Percentiles rank a stretch among this genome's conserved stretches.
These are phyloP conservation scores for Calonectria pteridis DNA, from an alignment of 2,329 filamentous ascomycete species.

Conservation along the genomic window DNA sequence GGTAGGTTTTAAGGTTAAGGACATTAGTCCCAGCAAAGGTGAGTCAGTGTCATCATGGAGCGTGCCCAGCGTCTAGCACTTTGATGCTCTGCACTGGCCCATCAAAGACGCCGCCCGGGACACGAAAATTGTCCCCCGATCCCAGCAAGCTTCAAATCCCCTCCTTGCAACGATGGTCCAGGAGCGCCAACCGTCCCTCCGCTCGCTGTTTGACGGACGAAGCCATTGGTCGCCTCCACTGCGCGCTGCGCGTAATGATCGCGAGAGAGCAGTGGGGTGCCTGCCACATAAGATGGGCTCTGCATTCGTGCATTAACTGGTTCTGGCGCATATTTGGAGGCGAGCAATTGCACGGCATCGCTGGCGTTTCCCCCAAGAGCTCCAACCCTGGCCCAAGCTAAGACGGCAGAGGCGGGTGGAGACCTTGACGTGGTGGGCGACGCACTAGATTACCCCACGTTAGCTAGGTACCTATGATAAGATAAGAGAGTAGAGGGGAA, in stretches of 20 bases:
- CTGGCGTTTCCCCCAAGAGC: background rate
- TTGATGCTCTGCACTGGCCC: background rate
- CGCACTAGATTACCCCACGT: background rate
- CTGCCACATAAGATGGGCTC: background rate
- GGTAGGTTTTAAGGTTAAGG: background rate
- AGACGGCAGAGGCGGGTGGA: background rate
- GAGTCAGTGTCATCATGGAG: background rate
- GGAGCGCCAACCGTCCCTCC: background rate
- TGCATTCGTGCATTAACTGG: slow-evolving; percentile 7
- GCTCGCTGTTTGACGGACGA: background rate
- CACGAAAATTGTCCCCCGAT: background rate
- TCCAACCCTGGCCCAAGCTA: background rate
- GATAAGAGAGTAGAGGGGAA: background rate
- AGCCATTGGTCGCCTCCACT: background rate
- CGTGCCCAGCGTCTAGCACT: background rate
- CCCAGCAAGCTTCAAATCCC: background rate
- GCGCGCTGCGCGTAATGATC: background rate
- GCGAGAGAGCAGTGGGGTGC: background rate
- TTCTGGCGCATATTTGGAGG: background rate
- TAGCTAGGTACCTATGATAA: background rate
- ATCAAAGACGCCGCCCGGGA: background rate
- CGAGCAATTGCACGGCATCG: background rate
- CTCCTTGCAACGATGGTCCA: background rate
- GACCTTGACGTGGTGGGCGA: background rate
- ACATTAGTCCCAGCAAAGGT: background rate